Evolutionary conservation across 2,329 filamentous ascomycete species (phyloP).

Genomic region (Trichoderma sp.): DNA sequence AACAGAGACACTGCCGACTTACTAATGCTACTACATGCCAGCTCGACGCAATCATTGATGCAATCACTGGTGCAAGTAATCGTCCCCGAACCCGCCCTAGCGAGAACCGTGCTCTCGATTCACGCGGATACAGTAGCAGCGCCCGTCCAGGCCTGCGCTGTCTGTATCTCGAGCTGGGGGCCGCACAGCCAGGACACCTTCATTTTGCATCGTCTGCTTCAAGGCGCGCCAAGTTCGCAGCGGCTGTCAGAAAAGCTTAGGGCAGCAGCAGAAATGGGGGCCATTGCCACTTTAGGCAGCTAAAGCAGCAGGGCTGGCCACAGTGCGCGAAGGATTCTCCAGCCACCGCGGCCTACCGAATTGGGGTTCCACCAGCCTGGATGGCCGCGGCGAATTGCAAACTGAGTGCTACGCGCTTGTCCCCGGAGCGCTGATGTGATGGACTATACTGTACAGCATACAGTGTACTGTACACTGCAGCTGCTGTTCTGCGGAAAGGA

Average conservation of each 20-base stretch:
- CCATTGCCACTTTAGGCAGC: conserved; percentile 25
- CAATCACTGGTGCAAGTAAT: not conserved
- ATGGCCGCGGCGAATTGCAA: not conserved
- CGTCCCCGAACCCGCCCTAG: not conserved
- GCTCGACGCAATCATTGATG: not conserved
- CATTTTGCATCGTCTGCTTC: not conserved
- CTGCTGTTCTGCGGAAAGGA: not conserved
- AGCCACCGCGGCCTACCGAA: not conserved
- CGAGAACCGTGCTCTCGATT: conserved; percentile 9
- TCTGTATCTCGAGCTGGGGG: not conserved
- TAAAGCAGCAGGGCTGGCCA: conserved; percentile 21
- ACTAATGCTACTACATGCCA: not conserved
- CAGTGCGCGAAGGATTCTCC: conserved; percentile 25
- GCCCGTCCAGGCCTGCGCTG: too few relatives aligned
- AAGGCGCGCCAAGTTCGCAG: conserved; percentile 10
- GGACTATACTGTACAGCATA: too few relatives aligned
- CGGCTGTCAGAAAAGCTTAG: conserved; percentile 23
- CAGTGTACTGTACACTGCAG: too few relatives aligned
- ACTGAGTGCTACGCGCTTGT: not conserved
- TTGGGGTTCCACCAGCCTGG: not conserved
- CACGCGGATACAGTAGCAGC: not conserved
- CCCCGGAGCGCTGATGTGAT: not conserved
- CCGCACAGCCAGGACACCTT: not conserved
- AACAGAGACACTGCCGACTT: not conserved
- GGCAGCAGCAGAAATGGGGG: conserved; percentile 9